Evolutionary conservation across 2,329 filamentous ascomycete species (phyloP).

Genomic region (Fonsecaea erecta): DNA sequence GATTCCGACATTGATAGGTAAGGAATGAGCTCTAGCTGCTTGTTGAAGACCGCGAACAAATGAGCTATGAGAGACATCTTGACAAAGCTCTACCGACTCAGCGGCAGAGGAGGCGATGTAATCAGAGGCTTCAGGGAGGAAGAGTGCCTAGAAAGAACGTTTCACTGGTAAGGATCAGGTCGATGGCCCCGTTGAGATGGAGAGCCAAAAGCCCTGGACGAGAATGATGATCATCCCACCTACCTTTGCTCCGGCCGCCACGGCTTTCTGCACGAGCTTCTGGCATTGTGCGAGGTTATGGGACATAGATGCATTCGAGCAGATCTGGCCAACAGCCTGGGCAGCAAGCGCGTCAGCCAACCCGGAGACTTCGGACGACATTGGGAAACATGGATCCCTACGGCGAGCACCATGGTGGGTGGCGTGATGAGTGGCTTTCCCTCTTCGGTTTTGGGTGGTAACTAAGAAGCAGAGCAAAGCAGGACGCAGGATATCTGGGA

Average conservation of each 20-base stretch:
- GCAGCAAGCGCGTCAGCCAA: conserved; percentile 18
- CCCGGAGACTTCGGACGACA: not conserved
- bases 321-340: conserved; percentile 87
- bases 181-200: conserved; percentile 19
- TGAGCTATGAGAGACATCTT: conserved; percentile 65
- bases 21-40: conserved; percentile 64
- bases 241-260: conserved; percentile 77
- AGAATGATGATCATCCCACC: conserved; percentile 10
- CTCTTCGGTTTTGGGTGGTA: not conserved
- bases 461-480: not conserved
- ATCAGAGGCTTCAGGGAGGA: conserved; percentile 89
- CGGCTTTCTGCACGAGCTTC: conserved; percentile 72
- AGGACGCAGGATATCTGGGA: not conserved
- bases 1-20: conserved; percentile 85
- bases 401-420: conserved; percentile 35
- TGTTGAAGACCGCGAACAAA: conserved; percentile 78
- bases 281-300: conserved; percentile 82
- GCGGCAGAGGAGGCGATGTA: conserved; percentile 75
- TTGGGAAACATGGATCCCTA: conserved; percentile 19
- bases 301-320: conserved; percentile 76
- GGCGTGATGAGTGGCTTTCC: not conserved
- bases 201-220: not conserved
- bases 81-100: conserved; percentile 73
- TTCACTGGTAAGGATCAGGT: conserved; percentile 24
- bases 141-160: conserved; percentile 64